Evolutionary conservation across 306 rosid species (phyloP), one percentile per base, ranked within the genome.

Genomic region (Herpetospermum pedunculosum): DNA sequence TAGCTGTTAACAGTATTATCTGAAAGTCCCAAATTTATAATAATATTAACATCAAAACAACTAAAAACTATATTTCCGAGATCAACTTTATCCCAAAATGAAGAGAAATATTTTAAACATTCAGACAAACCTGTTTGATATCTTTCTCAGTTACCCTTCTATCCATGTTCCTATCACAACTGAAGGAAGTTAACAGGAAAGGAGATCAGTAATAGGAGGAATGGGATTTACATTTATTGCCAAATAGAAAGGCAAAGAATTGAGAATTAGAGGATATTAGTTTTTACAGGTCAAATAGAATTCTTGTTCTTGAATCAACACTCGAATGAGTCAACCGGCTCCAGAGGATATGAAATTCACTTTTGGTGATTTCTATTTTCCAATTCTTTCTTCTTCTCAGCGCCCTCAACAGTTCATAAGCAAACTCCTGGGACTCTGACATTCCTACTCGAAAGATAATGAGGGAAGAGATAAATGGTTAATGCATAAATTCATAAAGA

Each of bases 111-210:
- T 9, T 13, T 19, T 23, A 15, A 19, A 10, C 2, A 38, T 54
- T 25, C 35, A 73, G 65, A 52, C 4, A 29, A 12, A 92, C 98
- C 92, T 88, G 91, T 76, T 84, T 90, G 64, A 90, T 78, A 44
- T 92, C 96, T 19, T 62, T 77, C 62, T 85, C 77, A 2, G 86
- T 84, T 30, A 92, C 79, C 85, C 86, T 85, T 73, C 96, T 95
- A 76, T 90, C 90, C 88, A 84, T 84, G 82, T 87, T 85, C 80
- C 80, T 88, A 75, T 90, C 90, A 74, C 88, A 92, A 86, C 98
- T 92, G 80, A 75, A 75, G 26, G 38, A 14, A 70, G 54, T 50
- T 57, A 46, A 60, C 15, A 4, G 75, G 11, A 41, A 35, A 71
- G 7, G 68, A 21, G 81, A 70, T 69, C 62, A 75, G 37, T 40